A percentile compares a stretch with the other conserved stretches of the same genome.
Conservation (phyloP, 139 green algal species). For the Chlamydomonas sp. region DNA sequence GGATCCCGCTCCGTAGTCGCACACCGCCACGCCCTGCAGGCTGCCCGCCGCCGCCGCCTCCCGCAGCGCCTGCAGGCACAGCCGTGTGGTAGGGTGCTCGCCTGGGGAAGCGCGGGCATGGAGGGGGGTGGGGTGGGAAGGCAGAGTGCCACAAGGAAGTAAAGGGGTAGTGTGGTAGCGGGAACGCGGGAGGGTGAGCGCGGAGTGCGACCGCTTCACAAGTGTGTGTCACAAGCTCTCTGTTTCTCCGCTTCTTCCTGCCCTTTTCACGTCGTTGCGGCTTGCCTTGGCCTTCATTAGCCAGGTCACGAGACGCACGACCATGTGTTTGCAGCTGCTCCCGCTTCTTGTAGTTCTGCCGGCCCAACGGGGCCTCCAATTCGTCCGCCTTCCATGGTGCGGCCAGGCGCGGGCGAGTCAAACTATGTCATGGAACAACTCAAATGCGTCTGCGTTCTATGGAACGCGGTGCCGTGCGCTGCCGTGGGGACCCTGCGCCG, state of each 20-base stretch:
- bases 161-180: neutral
- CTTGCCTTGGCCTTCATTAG: too few relatives aligned
- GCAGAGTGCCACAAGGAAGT: neutral
- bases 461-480: neutral
- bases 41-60: neutral
- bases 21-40: conserved; percentile 54
- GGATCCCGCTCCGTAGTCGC: conserved; percentile 85
- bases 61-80: conserved; percentile 79
- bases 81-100: conserved; percentile 89
- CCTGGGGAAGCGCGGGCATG: conserved; percentile 43
- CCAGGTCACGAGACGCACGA: too few relatives aligned
- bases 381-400: too few relatives aligned
- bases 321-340: too few relatives aligned
- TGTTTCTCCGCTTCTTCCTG: too few relatives aligned
- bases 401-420: too few relatives aligned
- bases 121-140: neutral
- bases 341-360: too few relatives aligned
- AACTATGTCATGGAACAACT: neutral
- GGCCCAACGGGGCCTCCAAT: too few relatives aligned
- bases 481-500: neutral
- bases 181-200: too few relatives aligned
- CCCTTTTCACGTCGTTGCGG: too few relatives aligned
- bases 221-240: too few relatives aligned
- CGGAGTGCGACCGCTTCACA: too few relatives aligned
- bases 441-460: neutral